Evolutionary conservation across 2,329 filamentous ascomycete species (phyloP).

Genomic region (Biscogniauxia mediterranea): DNA sequence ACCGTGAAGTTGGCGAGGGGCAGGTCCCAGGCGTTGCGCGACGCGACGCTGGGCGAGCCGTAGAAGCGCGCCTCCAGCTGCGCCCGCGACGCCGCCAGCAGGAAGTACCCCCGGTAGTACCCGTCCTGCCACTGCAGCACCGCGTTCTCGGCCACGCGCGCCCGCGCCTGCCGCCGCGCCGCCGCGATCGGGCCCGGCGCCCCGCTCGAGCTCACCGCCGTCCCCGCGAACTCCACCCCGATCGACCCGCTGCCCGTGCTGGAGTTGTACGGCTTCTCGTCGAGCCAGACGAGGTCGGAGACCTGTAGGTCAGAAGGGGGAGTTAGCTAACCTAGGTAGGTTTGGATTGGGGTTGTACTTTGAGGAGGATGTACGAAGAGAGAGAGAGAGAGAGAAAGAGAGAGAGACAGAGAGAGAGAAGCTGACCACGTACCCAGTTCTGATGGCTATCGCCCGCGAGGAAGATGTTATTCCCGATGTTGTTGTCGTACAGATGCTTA

Average conservation of each 20-base stretch:
- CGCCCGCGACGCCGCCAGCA: slow-evolving; percentile 57
- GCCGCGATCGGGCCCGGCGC: slow-evolving; percentile 53
- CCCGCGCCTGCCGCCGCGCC: slow-evolving; percentile 45
- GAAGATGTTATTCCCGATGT: slow-evolving; percentile 71
- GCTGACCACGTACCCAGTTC: slow-evolving; percentile 51
- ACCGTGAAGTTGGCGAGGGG: slow-evolving; percentile 70
- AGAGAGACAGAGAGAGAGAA: background rate
- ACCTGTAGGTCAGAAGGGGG: slow-evolving; percentile 21
- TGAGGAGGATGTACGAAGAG: background rate
- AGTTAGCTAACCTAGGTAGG: too few relatives aligned
- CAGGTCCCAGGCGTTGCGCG: slow-evolving; percentile 62
- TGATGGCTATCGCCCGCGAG: slow-evolving; percentile 69
- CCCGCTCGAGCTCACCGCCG: slow-evolving; percentile 64
- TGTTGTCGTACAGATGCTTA: slow-evolving; percentile 62
- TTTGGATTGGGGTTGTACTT: background rate
- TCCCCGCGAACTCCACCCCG: slow-evolving; percentile 65
- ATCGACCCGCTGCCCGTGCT: slow-evolving; percentile 53
- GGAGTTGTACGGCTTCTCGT: slow-evolving; percentile 50
- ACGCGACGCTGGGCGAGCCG: slow-evolving; percentile 56
- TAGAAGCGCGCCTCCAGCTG: slow-evolving; percentile 64
- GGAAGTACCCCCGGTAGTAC: slow-evolving; percentile 73
- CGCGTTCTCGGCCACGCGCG: slow-evolving; percentile 43
- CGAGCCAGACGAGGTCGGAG: slow-evolving; percentile 58
- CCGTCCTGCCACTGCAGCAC: slow-evolving; percentile 72
- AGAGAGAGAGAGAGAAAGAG: background rate